Conservation (phyloP, 768 basidiomycete genomes). For the Podaxis carcinomalis region DNA sequence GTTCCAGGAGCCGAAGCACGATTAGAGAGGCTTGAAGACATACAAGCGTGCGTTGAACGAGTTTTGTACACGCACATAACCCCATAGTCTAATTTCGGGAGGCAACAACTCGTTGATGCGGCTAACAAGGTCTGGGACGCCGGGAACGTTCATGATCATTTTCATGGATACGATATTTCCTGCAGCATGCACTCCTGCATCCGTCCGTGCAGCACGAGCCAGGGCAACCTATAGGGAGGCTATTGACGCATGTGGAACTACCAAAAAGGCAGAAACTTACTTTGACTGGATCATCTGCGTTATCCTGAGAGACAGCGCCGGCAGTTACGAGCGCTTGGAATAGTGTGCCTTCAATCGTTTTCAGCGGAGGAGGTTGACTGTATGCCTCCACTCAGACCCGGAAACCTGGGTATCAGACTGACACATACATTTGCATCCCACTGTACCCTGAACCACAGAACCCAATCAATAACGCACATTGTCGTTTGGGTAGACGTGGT, state of each 20-base stretch:
- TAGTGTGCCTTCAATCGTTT: slow-evolving; percentile 86
- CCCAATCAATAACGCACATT: slow-evolving; percentile 80
- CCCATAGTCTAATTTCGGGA: slow-evolving; percentile 90
- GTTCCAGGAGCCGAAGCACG: slow-evolving; percentile 10
- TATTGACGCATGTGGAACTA: background rate
- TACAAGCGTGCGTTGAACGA: slow-evolving; percentile 80
- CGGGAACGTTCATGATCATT: slow-evolving; percentile 76
- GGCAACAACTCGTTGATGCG: slow-evolving; percentile 88
- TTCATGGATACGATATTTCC: slow-evolving; percentile 92
- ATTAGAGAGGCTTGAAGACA: slow-evolving; percentile 16
- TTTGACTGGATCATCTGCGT: slow-evolving; percentile 87
- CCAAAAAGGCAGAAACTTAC: slow-evolving; percentile 29
- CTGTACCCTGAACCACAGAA: slow-evolving; percentile 90
- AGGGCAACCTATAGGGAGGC: slow-evolving; percentile 61
- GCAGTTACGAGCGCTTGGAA: slow-evolving; percentile 86
- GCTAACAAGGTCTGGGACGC: slow-evolving; percentile 61
- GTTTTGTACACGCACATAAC: slow-evolving; percentile 74
- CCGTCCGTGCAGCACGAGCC: slow-evolving; percentile 88
- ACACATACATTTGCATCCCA: slow-evolving; percentile 92
- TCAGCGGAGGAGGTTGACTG: slow-evolving; percentile 64
- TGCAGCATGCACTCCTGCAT: slow-evolving; percentile 96
- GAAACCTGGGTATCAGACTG: background rate
- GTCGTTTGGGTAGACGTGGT: slow-evolving; percentile 73
- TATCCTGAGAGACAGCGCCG: slow-evolving; percentile 93
- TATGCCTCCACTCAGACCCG: background rate